Conservation (phyloP, 306 rosid genomes). For the Citrullus amarus region DNA sequence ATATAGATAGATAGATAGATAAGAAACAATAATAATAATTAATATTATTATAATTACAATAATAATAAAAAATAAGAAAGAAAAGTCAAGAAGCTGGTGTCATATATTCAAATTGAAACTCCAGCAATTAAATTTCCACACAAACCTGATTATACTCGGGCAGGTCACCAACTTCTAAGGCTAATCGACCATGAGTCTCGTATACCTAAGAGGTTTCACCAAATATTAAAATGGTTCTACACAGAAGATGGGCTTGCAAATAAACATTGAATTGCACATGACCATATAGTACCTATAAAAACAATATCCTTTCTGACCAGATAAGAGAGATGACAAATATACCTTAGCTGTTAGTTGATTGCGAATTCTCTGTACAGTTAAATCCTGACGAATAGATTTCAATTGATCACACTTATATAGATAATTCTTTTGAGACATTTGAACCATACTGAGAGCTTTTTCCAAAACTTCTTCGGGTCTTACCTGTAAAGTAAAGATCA, state of each 20-base stretch:
- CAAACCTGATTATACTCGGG: slow-evolving; percentile 90
- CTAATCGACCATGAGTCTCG: slow-evolving; percentile 88
- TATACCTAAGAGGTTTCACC: slow-evolving; percentile 52
- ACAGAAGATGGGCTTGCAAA: background rate
- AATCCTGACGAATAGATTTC: slow-evolving; percentile 97
- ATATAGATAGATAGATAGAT: too few species aligned
- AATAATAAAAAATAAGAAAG: background rate
- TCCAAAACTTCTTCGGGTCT: slow-evolving; percentile 98
- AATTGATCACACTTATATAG: slow-evolving; percentile 91
- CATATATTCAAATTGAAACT: background rate
- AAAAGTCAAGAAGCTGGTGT: background rate
- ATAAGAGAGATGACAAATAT: slow-evolving; percentile 15
- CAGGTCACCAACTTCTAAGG: slow-evolving; percentile 87
- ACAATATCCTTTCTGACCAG: background rate
- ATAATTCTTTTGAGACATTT: slow-evolving; percentile 78
- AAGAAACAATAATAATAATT: too few species aligned
- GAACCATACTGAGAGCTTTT: slow-evolving; percentile 77
- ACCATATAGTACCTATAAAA: background rate
- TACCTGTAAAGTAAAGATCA: slow-evolving; percentile 40
- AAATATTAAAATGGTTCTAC: slow-evolving; percentile 2
- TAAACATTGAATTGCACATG: background rate
- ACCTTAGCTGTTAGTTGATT: slow-evolving; percentile 93
- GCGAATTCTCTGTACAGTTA: slow-evolving; percentile 83
- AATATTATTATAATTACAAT: too few species aligned
- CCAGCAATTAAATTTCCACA: slow-evolving; percentile 3